These are phyloP conservation scores for Bruguiera gymnorhiza DNA, from an alignment of 345 rosid species.

Conservation along the genomic window DNA sequence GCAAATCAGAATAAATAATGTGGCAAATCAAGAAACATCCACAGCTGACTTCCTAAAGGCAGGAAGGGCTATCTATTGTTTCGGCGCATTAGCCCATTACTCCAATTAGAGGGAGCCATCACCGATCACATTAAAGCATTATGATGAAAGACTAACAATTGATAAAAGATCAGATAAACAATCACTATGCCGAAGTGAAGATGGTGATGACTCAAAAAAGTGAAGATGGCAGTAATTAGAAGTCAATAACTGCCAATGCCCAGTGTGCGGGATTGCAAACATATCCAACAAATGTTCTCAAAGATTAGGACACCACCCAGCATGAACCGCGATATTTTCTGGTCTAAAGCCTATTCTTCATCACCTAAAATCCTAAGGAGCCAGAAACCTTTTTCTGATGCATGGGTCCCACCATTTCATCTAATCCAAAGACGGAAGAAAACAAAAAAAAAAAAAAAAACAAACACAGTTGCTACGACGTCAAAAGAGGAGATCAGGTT, in stretches of 20 bases:
- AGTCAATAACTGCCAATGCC: conserved; percentile 7
- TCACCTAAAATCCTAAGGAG: not conserved
- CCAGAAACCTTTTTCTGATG: not conserved
- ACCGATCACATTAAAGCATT: no score
- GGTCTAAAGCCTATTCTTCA: not conserved
- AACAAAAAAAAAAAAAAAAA: not conserved
- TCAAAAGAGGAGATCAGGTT: not conserved
- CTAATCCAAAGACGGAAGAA: not conserved
- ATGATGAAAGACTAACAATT: no score
- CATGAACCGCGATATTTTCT: not conserved
- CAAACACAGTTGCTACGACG: not conserved
- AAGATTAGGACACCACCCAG: not conserved
- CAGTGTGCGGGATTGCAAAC: no score
- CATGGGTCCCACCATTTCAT: conserved; percentile 4
- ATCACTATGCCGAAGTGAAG: no score
- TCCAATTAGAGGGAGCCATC: no score
- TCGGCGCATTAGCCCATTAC: no score
- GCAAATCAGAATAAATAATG: no score
- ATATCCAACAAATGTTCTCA: not conserved
- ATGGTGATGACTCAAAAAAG: no score
- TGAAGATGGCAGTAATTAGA: not conserved
- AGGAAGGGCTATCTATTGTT: no score
- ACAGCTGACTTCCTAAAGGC: no score
- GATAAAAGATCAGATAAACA: no score
- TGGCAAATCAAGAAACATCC: no score